Percentiles rank a stretch among this genome's conserved stretches.
phyloP scores from a whole-genome alignment of 148 eudicot species.

The Diospyros kaki region DNA sequence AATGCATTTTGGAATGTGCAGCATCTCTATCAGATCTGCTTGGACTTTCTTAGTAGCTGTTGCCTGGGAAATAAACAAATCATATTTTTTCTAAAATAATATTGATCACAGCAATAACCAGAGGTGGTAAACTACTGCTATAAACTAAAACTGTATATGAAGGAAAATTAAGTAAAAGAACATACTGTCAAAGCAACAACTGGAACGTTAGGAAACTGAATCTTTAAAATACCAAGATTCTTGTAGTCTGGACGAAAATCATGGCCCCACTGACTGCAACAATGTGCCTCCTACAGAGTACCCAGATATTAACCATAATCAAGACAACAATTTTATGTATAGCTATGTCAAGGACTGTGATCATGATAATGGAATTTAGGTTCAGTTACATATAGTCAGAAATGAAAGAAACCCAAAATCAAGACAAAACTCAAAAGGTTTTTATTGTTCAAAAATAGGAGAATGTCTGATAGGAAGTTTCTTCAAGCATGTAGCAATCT shows the following conservation, averaged over 20 bases:
- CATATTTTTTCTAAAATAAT: neutral
- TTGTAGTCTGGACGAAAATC: constrained; percentile 99
- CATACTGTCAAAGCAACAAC: constrained; percentile 91
- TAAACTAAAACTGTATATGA: neutral
- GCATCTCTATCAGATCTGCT: constrained; percentile 87
- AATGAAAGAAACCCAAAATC: neutral
- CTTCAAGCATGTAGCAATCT: neutral
- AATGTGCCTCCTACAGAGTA: constrained; percentile 86
- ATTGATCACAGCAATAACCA: neutral
- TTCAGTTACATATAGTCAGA: neutral
- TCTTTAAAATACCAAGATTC: constrained; percentile 95
- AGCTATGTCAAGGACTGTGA: neutral
- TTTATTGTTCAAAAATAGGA: neutral
- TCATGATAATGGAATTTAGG: neutral
- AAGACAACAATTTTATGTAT: neutral
- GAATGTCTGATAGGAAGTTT: neutral
- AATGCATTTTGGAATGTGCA: constrained; percentile 76
- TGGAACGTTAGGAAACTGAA: constrained; percentile 92
- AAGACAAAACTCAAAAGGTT: neutral
- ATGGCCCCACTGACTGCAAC: constrained; percentile 99
- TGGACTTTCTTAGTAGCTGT: constrained; percentile 98
- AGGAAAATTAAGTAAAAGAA: neutral
- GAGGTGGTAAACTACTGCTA: constrained; percentile 8
- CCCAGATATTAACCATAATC: constrained; percentile 2
- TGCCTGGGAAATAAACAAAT: constrained; percentile 49